Evolutionary conservation across 441 rosid species (phyloP).

Genomic region (Rhodomyrtus psidioides): DNA sequence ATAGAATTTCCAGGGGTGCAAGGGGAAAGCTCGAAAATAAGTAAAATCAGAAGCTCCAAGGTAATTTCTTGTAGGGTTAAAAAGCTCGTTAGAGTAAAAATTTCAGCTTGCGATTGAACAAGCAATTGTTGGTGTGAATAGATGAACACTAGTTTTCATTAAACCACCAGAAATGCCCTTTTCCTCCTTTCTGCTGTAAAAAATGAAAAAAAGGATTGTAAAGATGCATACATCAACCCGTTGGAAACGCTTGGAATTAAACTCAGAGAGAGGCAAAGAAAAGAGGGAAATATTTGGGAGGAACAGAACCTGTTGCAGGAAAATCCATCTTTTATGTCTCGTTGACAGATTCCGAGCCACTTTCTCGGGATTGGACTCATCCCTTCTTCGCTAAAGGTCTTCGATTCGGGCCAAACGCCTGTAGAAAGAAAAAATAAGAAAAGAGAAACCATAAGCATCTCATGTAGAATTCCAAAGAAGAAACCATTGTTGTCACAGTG

Average conservation of each 20-base stretch:
- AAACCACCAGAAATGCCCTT: not conserved
- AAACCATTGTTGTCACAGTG: not conserved
- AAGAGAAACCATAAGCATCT: not conserved
- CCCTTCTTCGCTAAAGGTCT: conserved; percentile 2
- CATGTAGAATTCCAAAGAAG: not conserved
- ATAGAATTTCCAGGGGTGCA: too few relatives aligned
- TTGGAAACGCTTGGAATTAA: not conserved
- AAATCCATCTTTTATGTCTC: not conserved
- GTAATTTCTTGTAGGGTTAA: not conserved
- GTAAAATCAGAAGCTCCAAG: not conserved
- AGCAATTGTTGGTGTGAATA: not conserved
- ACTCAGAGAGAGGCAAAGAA: not conserved
- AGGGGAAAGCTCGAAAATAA: not conserved
- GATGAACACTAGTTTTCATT: not conserved
- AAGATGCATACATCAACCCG: not conserved
- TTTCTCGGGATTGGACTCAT: not conserved
- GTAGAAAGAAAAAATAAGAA: not conserved
- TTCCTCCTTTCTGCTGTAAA: too few relatives aligned
- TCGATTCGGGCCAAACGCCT: conserved; percentile 17
- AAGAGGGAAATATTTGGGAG: not conserved
- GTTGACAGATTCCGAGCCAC: conserved; percentile 8
- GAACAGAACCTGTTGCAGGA: not conserved
- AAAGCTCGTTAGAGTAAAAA: not conserved
- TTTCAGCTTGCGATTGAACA: not conserved
- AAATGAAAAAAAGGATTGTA: too few relatives aligned